A percentile compares a stretch with the other conserved stretches of the same genome.
phyloP scores from a whole-genome alignment of 2,329 filamentous ascomycete species.

The Ophiocordyceps camponoti-saundersi region DNA sequence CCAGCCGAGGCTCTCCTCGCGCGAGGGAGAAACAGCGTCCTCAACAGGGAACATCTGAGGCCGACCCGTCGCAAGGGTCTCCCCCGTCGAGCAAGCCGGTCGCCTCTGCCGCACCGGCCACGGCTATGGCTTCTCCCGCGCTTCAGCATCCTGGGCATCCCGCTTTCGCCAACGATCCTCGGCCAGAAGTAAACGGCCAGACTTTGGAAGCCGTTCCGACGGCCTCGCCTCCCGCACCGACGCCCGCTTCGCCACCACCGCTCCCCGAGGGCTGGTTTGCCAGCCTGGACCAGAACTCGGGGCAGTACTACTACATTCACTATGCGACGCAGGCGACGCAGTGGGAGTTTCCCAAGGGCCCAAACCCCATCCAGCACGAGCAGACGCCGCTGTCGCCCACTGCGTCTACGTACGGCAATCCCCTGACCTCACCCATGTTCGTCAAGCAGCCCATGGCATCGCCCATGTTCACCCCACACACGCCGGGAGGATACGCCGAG shows the following conservation, averaged over 20 bases:
- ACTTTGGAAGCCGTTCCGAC: constrained; percentile 24
- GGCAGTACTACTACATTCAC: constrained; percentile 98
- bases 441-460: constrained; percentile 45
- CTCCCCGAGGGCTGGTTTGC: constrained; percentile 97
- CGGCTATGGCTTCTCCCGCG: constrained; percentile 25
- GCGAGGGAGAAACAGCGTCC: constrained; percentile 62
- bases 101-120: constrained; percentile 5
- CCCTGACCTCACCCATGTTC: constrained; percentile 51
- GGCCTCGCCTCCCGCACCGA: constrained; percentile 23
- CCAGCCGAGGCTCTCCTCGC: constrained; percentile 39
- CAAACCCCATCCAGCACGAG: constrained; percentile 74
- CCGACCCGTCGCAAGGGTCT: constrained; percentile 7
- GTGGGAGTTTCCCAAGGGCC: constrained; percentile 97
- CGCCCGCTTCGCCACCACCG: constrained; percentile 74
- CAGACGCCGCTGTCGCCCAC: constrained; percentile 69
- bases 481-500: constrained; percentile 60
- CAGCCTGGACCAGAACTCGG: constrained; percentile 85
- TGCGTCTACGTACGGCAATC: constrained; percentile 59
- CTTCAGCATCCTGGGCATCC: constrained; percentile 55
- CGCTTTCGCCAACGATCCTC: constrained; percentile 75
- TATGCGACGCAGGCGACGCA: constrained; percentile 88
- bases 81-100: constrained; percentile 14
- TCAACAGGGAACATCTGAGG: constrained; percentile 9
- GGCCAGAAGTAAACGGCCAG: constrained; percentile 33
- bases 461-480: constrained; percentile 68